Evolutionary conservation across 139 green algal species (phyloP).

Genomic region (Eudorina sp.): DNA sequence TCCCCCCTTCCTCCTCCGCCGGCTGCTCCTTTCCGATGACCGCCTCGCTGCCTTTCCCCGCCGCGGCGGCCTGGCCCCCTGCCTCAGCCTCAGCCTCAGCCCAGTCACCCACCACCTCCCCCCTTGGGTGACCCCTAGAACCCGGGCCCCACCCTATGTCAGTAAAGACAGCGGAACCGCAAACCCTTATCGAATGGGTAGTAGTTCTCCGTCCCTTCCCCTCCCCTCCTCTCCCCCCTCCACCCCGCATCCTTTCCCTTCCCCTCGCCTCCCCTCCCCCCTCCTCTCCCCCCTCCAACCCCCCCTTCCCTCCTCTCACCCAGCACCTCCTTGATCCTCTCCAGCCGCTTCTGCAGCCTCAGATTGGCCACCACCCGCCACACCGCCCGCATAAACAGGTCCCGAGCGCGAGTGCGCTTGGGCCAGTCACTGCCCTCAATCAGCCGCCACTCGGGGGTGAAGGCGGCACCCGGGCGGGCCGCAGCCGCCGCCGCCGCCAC

Average conservation of each 20-base stretch:
- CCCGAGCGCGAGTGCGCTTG: constrained; percentile 62
- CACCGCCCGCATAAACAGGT: constrained; percentile 64
- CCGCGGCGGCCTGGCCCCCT: too few species aligned
- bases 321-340: constrained; percentile 60
- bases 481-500: background rate
- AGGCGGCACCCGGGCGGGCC: background rate
- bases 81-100: too few species aligned
- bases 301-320: background rate
- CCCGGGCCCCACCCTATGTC: too few species aligned
- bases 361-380: constrained; percentile 61
- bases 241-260: too few species aligned
- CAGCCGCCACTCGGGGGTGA: constrained; percentile 64
- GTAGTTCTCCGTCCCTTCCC: too few species aligned
- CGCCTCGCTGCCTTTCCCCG: too few species aligned
- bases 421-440: constrained; percentile 67
- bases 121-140: background rate
- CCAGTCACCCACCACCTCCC: background rate
- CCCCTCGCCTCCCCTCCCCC: background rate
- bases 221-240: too few species aligned
- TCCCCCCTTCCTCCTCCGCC: too few species aligned
- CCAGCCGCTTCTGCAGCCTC: constrained; percentile 54
- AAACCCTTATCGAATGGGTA: too few species aligned
- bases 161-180: too few species aligned
- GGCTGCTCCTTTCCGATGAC: too few species aligned
- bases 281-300: background rate